These are phyloP conservation scores for Exophiala sp. DNA, from an alignment of 2,329 filamentous ascomycete genomes.

Conservation along the genomic window DNA sequence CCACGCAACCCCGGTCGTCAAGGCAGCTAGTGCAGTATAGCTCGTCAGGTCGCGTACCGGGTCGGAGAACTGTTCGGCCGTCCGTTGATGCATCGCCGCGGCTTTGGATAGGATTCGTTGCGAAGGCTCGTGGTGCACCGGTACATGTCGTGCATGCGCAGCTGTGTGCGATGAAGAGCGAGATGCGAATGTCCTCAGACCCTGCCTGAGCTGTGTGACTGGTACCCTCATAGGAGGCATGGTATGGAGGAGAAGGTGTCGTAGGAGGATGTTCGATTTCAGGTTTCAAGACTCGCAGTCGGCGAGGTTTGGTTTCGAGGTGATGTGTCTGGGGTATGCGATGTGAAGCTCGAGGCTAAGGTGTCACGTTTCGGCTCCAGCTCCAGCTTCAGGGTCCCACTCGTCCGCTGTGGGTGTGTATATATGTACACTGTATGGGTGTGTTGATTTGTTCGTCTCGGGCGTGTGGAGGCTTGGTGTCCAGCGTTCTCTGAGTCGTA, in stretches of 20 bases:
- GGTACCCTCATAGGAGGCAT: slow-evolving; percentile 20
- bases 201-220: slow-evolving; percentile 10
- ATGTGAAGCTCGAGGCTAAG: too few species aligned
- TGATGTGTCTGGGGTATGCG: too few species aligned
- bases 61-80: slow-evolving; percentile 7
- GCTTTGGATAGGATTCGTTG: slow-evolving; percentile 21
- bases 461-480: too few species aligned
- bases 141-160: slow-evolving; percentile 8
- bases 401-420: too few species aligned
- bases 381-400: too few species aligned
- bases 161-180: slow-evolving; percentile 1
- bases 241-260: background rate
- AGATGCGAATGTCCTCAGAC: slow-evolving; percentile 10
- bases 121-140: slow-evolving; percentile 16
- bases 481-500: too few species aligned
- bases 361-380: too few species aligned
- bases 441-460: too few species aligned
- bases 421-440: too few species aligned
- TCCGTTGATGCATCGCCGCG: slow-evolving; percentile 3
- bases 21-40: slow-evolving; percentile 19
- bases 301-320: too few species aligned
- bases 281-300: too few species aligned
- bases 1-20: slow-evolving; percentile 21
- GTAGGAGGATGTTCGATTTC: too few species aligned
- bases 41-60: slow-evolving; percentile 18